Evolutionary conservation across 495 filamentous ascomycete species (phyloP), one percentile per base, ranked within the genome.

Genomic region (Echria macrotheca): DNA sequence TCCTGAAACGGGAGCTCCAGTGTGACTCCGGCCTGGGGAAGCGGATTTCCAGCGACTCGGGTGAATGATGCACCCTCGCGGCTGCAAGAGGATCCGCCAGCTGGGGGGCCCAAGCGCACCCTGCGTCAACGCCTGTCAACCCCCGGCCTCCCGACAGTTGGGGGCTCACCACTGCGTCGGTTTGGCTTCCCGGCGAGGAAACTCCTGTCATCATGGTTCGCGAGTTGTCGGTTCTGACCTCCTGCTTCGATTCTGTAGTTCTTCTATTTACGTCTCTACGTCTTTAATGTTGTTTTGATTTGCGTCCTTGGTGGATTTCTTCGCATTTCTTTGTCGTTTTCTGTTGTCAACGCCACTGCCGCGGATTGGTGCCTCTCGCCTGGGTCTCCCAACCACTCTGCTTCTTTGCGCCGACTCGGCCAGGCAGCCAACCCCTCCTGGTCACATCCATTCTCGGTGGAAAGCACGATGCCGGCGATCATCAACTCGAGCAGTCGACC

Each of bases 1-100:
- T 52, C 49, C 54, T 65, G 62, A 64, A 67, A 67, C 60, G 40
- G 17, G 33, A 15, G 22, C 6, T 24, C 44, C 31, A 6, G 15
- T 24, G 39, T 42, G 39, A 42, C 21, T 48, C n/a, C 45, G 32
- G 22, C 14, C 29, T 47, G 50, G 40, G 23, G 37, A 53, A 45
- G n/a, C 38, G 32, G 50, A 31, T 54, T 41, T 54, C 49, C 55
- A 55, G 55, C 43, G 38, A 60, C 41, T 48, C 47, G 60, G 52
- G 49, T 42, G 48, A 44, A 33, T 53, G 56, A 54, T 55, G 52
- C 52, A 57, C 54, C 42, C 41, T 24, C 43, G 39, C 47, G 18
- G 35, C 33, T 36, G 31, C 50, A 53, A 22, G 35, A 45, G 31
- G 55, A 48, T 56, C 49, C 24, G 43, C 39, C 31, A n/a, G 12